Evolutionary conservation across 2,329 filamentous ascomycete species (phyloP), one percentile per base, ranked within the genome.

Genomic region (Eurotiales sp.): DNA sequence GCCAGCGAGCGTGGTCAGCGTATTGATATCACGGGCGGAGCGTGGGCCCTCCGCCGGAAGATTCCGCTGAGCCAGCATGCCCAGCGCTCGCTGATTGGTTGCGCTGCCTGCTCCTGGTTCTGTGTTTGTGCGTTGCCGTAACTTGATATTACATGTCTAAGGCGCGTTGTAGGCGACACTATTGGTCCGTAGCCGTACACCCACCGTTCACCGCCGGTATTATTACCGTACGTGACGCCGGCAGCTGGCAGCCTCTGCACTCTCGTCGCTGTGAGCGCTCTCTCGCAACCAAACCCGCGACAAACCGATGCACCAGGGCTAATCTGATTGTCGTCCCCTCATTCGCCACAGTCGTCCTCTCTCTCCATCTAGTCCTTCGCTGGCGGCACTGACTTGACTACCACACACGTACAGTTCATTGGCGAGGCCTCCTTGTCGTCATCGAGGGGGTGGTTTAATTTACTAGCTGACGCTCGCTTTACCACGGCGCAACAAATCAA

Each of bases 41-140:
- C 32, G 43, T 44, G 48, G 41, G 19, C 41, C 30, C 41, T 51
- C 49, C 49, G 49, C 49, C 49, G 42, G 42, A 29, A 25, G 41
- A 51, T 51, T 51, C 49, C 49, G 49, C 49, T 36, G 45, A 21
- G 25, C 14, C 29, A 30, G 4, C 27, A 14, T 22, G 15, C 19
- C 10, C 23, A 23, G 21, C n/a, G n/a, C 25, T 8, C 48, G 23
- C 40, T 43, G 21, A 50, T 50, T 50, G 48, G 48, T 40, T 44
- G 40, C 25, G 36, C 46, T 32, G 12, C n/a, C 34, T 25, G 32
- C 36, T 4, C 12, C 0, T 5, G 6, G 2, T 12, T 23, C 27
- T 39, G 32, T 10, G 19, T 15, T 15, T 3, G 14, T 36, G 19
- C 32, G 32, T 19, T 2, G 32, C 19, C 32, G 14, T n/a, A n/a